Evolutionary conservation across 345 rosid genomes (phyloP), one percentile per base, ranked within the genome.

Genomic region (Aquilaria sinensis): DNA sequence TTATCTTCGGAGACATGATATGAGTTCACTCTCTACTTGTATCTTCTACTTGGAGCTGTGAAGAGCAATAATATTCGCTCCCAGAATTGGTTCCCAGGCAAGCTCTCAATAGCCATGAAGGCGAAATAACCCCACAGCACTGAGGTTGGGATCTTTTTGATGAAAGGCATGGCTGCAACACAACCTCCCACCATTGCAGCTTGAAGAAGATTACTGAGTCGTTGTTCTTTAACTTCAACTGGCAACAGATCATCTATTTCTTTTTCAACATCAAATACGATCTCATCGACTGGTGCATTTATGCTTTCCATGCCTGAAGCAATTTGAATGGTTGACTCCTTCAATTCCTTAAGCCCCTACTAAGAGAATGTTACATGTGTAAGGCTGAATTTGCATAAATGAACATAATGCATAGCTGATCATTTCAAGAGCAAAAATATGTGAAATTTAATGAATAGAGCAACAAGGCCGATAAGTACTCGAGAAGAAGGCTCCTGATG

Each of bases 121-220:
- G 96, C 96, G 48, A 93, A 93, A 77, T 93, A 93, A 52, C 97
- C 97, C 98, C 97, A 89, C 8, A 92, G 88, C 56, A 92, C 97
- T 11, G 96, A 82, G 51, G 96, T 84, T 58, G 98, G 97, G 72
- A 87, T 93, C 80, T 67, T 81, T 75, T 87, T 87, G 58, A 93
- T 80, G 51, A 83, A 9, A 30, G 98, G 97, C 98, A 93, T 90
- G 30, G 96, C 97, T 54, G 86, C 92, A 43, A 90, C 85, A 59
- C 90, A 90, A 55, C 81, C 90, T 65, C 85, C 94, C 9, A 86
- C 97, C 89, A 90, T 75, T 68, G 67, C 11, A 61, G 96, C 80
- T 81, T 93, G 98, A 72, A 93, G 96, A 74, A 93, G 80, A 78
- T 93, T 93, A 77, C 97, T 90, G 23, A 93, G 75, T 51, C 94